phyloP scores from a whole-genome alignment of 495 filamentous ascomycete genomes.

The Penicillium parvum region DNA sequence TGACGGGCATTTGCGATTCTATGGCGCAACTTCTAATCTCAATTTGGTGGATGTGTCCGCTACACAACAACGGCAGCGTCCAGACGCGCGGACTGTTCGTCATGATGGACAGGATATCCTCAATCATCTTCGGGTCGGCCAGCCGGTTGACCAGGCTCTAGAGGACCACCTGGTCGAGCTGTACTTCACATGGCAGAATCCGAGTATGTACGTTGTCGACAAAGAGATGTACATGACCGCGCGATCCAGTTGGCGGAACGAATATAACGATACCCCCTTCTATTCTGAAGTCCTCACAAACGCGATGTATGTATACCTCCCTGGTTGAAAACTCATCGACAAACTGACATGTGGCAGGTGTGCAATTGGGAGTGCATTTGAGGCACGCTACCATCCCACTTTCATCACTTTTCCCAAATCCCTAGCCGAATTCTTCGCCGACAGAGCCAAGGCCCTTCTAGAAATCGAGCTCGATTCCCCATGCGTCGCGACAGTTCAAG shows the following conservation, averaged over 20 bases:
- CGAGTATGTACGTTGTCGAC: constrained; percentile 47
- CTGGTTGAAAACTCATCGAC: neutral
- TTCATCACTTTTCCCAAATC: constrained; percentile 47
- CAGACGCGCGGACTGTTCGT: constrained; percentile 47
- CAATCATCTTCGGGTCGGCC: constrained; percentile 41
- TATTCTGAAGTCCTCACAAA: constrained; percentile 49
- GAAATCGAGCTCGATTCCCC: constrained; percentile 49
- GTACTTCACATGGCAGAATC: constrained; percentile 51
- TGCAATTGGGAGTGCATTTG: constrained; percentile 45
- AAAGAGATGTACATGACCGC: constrained; percentile 45
- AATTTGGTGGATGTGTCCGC: constrained; percentile 44
- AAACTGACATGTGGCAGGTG: constrained; percentile 30
- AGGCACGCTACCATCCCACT: constrained; percentile 43
- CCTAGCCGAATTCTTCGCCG: constrained; percentile 46
- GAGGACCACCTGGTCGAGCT: constrained; percentile 47
- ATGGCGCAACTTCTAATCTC: constrained; percentile 46
- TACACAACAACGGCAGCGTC: constrained; percentile 45
- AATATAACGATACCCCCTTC: constrained; percentile 41
- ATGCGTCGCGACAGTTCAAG: constrained; percentile 48
- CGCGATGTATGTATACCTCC: constrained; percentile 37
- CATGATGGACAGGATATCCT: constrained; percentile 45
- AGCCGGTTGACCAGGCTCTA: constrained; percentile 37
- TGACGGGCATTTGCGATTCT: constrained; percentile 48
- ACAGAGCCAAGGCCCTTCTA: constrained; percentile 45
- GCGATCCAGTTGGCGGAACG: constrained; percentile 38